These are phyloP conservation scores for Colletotrichum tanaceti DNA, from an alignment of 2,329 filamentous ascomycete genomes.

Conservation along the genomic window DNA sequence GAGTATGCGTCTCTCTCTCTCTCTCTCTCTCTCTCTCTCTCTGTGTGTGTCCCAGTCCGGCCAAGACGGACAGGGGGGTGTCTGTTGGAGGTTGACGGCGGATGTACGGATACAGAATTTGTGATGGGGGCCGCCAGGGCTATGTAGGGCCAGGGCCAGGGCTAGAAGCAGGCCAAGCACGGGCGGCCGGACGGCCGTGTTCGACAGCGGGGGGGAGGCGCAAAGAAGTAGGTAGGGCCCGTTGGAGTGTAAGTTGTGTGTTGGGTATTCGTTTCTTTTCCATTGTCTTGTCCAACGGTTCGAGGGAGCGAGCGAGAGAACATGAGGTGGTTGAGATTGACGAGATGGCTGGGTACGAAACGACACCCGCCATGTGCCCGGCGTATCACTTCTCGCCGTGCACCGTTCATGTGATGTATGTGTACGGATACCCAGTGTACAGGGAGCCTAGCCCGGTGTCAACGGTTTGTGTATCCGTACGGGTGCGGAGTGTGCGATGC, in stretches of 20 bases:
- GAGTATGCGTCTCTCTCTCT: too few species aligned
- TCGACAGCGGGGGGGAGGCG: conserved; percentile 6
- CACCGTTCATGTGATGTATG: neutral
- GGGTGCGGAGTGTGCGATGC: neutral
- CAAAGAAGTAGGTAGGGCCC: too few species aligned
- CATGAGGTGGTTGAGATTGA: conserved; percentile 17
- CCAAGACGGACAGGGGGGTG: neutral
- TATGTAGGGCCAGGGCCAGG: too few species aligned
- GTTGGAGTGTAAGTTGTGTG: neutral
- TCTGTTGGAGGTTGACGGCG: neutral
- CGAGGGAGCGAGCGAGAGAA: neutral
- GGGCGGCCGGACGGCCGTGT: conserved; percentile 14
- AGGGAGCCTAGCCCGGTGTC: neutral
- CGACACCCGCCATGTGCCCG: neutral
- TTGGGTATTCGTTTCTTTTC: neutral
- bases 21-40: too few species aligned
- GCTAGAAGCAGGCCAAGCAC: conserved; percentile 16
- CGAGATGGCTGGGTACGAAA: conserved; percentile 4
- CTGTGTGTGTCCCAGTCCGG: neutral
- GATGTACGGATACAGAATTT: too few species aligned
- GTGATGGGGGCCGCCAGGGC: too few species aligned
- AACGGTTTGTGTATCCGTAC: neutral
- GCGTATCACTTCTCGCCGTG: neutral
- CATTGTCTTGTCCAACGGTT: neutral
- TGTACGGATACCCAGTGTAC: too few species aligned